A percentile compares a stretch with the other conserved stretches of the same genome.
These are phyloP conservation scores for Spatholobus suberectus DNA, from an alignment of 306 rosid genomes.

Conservation along the genomic window DNA sequence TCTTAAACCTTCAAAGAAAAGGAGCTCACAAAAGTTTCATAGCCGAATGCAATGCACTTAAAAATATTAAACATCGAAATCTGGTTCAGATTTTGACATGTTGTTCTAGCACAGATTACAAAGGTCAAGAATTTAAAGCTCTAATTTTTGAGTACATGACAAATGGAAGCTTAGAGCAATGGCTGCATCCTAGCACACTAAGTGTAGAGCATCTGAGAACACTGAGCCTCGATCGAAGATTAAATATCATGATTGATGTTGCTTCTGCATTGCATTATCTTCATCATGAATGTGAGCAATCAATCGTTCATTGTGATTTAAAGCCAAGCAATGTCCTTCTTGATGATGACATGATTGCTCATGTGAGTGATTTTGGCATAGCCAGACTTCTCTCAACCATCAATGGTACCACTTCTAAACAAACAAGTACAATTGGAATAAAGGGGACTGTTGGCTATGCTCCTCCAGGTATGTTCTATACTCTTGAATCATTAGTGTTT, in stretches of 20 bases:
- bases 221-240: constrained; percentile 25
- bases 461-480: constrained; percentile 23
- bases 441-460: constrained; percentile 40
- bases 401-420: background rate
- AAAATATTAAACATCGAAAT: constrained; percentile 41
- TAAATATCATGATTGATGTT: constrained; percentile 36
- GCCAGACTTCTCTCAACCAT: constrained; percentile 30
- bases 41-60: constrained; percentile 31
- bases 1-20: constrained; percentile 38
- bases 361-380: constrained; percentile 44
- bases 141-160: constrained; percentile 39
- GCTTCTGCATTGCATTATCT: constrained; percentile 39
- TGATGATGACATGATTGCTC: constrained; percentile 36
- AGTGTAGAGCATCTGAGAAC: background rate
- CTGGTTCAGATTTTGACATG: constrained; percentile 41
- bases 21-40: constrained; percentile 45
- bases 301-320: constrained; percentile 39
- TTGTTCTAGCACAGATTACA: constrained; percentile 34
- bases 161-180: constrained; percentile 46
- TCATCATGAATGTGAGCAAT: constrained; percentile 31
- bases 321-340: constrained; percentile 46
- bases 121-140: constrained; percentile 48
- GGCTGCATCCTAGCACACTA: constrained; percentile 12
- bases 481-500: background rate
- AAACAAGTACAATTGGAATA: constrained; percentile 31